Base-by-base conservation (phyloP, 2,329 filamentous ascomycete genomes). In the Lachnellula hyalina region DNA sequence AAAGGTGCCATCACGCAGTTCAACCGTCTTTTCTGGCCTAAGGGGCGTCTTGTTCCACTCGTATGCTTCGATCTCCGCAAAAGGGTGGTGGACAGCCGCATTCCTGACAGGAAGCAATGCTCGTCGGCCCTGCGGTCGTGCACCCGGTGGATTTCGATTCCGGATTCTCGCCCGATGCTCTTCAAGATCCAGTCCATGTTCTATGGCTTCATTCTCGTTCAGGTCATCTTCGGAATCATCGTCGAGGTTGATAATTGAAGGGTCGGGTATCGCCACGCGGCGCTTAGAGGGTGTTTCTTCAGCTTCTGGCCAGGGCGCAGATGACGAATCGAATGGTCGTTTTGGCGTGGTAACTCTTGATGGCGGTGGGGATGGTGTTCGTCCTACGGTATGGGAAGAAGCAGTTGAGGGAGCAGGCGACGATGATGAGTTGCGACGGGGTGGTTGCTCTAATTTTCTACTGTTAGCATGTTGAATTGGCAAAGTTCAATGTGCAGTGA, bases 61-160 rank as follows among this genome's bases (percentile, higher is more conserved):
- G 6, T 42, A 32, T 3, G 1, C 70, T 63, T 0, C 77, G 76
- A 40, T 61, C 58, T 14, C 79, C 61, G 1, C 63, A 64, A 8
- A 73, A 40, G 57, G 61, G 0, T 61, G 53, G 0, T 61, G 58
- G 1, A 54, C 49, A 0, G 50, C 14, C 3, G 70, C 60, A 17
- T 55, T 69, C 52, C n/a, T 69, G 7, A 32, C 17, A 11, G 45
- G 46, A 15, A 51, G 14, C 2, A 32, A 8, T 9, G 8, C 9
- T 32, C 9, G 28, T 32, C 8, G 28, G 9, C 28, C 9, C 9
- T 9, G 28, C 9, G 28, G 28, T 32, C 8, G 28, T 40, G 7
- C 11, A 40, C 36, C 14, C 12, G 2, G 15, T 41, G 6, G 17
- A 4, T 17, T 41, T 6, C 2, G 38, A 12, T 17, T 40, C 5